Conservation (phyloP, 78 protist species). For the Emiliania huxleyi region DNA sequence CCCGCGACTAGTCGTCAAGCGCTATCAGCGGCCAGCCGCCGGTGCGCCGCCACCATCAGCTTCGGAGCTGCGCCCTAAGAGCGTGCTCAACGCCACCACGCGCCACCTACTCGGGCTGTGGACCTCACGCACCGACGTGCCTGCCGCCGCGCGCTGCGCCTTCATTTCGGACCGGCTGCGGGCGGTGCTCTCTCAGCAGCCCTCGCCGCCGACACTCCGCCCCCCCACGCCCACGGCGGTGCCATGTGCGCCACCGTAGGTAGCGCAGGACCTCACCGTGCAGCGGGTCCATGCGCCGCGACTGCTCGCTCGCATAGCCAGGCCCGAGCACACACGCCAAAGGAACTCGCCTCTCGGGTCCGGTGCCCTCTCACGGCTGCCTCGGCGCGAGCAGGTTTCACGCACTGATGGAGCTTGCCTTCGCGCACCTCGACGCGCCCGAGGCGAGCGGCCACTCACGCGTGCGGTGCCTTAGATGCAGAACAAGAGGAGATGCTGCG, state of each 20-base stretch:
- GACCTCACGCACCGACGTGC: not conserved
- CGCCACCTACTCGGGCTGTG: not conserved
- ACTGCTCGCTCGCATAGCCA: not conserved
- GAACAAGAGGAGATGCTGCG: too few relatives aligned
- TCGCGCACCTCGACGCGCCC: not conserved
- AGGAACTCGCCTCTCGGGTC: too few relatives aligned
- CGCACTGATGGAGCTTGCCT: not conserved
- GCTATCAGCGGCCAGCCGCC: constrained; percentile 9
- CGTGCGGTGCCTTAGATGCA: too few relatives aligned
- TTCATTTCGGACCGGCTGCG: not conserved
- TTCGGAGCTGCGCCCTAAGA: not conserved
- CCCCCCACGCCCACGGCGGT: too few relatives aligned
- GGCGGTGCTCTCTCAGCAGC: too few relatives aligned
- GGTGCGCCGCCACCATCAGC: not conserved
- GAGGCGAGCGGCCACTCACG: not conserved
- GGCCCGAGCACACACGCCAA: too few relatives aligned
- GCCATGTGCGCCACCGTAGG: too few relatives aligned
- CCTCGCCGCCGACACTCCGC: too few relatives aligned
- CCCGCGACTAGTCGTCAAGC: not conserved
- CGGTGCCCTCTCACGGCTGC: too few relatives aligned
- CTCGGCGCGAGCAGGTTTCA: too few relatives aligned
- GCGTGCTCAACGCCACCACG: not conserved
- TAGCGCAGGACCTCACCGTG: not conserved
- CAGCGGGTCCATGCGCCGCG: not conserved
- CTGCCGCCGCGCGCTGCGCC: not conserved